phyloP scores from a whole-genome alignment of 2,329 filamentous ascomycete genomes.

The Pyrenophora seminiperda region DNA sequence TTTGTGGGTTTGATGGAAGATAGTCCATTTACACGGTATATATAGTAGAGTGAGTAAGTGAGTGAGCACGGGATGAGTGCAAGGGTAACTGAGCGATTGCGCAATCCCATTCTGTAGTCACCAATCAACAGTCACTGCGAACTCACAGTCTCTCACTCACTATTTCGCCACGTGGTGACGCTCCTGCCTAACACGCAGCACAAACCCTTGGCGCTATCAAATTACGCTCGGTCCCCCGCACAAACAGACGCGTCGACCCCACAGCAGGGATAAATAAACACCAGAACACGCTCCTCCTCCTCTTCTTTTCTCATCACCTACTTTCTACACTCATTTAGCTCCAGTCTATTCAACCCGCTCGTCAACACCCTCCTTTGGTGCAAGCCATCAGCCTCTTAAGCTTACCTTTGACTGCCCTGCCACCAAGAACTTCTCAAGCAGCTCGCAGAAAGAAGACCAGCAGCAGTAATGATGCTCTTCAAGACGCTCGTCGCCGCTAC shows the following conservation, averaged over 20 bases:
- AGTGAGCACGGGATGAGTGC: too few species aligned
- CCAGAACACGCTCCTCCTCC: neutral
- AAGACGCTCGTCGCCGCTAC: conserved; percentile 5
- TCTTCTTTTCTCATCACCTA: neutral
- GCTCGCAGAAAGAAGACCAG: neutral
- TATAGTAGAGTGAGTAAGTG: too few species aligned
- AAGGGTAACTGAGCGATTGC: too few species aligned
- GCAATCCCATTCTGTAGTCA: too few species aligned
- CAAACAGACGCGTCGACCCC: conserved; percentile 2
- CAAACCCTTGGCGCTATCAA: too few species aligned
- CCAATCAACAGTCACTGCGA: too few species aligned
- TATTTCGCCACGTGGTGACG: neutral
- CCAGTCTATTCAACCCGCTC: neutral
- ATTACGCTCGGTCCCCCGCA: conserved; percentile 5
- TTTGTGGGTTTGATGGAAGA: too few species aligned
- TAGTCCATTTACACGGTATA: too few species aligned
- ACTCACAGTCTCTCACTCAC: too few species aligned
- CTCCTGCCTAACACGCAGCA: too few species aligned
- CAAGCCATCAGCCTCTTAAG: neutral
- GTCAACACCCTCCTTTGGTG: neutral
- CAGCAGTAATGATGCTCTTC: conserved; percentile 11
- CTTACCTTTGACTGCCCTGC: conserved; percentile 1
- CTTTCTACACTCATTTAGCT: conserved; percentile 4
- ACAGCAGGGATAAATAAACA: conserved; percentile 4
- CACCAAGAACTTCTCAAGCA: conserved; percentile 2